phyloP scores from a whole-genome alignment of 1,139 yeast genomes.

The Kodamaea arcana region DNA sequence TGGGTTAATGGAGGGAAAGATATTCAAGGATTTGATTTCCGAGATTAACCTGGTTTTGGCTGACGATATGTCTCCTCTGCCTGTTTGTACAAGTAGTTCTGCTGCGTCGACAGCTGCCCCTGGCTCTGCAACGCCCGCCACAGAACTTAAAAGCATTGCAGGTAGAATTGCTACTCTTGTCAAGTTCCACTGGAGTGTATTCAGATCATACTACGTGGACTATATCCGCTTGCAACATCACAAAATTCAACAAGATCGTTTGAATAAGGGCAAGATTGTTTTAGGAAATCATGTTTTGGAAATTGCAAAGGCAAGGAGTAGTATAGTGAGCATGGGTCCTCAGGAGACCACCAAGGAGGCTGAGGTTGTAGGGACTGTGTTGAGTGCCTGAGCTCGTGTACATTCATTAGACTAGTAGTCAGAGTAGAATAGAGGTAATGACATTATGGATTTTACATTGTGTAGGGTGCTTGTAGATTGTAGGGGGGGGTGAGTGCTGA shows the following conservation, averaged over 20 bases:
- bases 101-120: slow-evolving; percentile 5
- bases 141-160: slow-evolving; percentile 48
- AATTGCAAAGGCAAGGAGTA: slow-evolving; percentile 8
- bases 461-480: no score
- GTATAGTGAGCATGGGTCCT: neutral
- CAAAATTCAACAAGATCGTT: slow-evolving; percentile 16
- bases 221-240: slow-evolving; percentile 16
- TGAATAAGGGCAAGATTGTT: slow-evolving; percentile 12
- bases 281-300: slow-evolving; percentile 7
- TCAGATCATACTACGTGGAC: slow-evolving; percentile 49
- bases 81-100: slow-evolving; percentile 5
- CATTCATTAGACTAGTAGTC: no score
- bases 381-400: slow-evolving; percentile 10
- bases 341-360: slow-evolving; percentile 2
- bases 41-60: slow-evolving; percentile 21
- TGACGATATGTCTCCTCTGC: slow-evolving; percentile 5
- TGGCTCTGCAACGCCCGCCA: slow-evolving; percentile 14
- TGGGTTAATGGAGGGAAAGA: slow-evolving; percentile 68
- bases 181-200: slow-evolving; percentile 74
- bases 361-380: slow-evolving; percentile 9
- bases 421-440: slow-evolving; percentile 4
- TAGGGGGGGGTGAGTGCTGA: no score
- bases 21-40: slow-evolving; percentile 48
- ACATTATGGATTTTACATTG: slow-evolving; percentile 5
- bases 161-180: slow-evolving; percentile 54